phyloP scores from a whole-genome alignment of 768 basidiomycete genomes.

The Tylopilus intermedius region DNA sequence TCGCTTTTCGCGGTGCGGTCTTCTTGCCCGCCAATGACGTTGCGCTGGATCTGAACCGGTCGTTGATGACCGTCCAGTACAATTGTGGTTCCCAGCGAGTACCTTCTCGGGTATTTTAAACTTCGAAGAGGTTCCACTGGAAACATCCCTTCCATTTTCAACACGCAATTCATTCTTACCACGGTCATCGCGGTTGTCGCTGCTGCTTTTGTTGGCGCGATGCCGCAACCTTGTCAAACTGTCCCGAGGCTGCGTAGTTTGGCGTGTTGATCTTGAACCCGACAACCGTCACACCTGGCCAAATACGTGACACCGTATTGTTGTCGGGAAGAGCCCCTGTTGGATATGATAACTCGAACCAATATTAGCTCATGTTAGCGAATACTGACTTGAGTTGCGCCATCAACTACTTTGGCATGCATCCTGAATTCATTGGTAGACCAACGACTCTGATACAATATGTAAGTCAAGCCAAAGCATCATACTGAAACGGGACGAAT shows the following conservation, averaged over 20 bases:
- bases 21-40: conserved; percentile 1
- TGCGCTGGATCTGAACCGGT: background rate
- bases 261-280: conserved; percentile 19
- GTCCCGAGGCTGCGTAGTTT: conserved; percentile 19
- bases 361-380: conserved; percentile 20
- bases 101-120: conserved; percentile 1
- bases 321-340: background rate
- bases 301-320: conserved; percentile 13
- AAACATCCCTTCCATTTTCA: no score
- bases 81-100: background rate
- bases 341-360: conserved; percentile 1
- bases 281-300: conserved; percentile 19
- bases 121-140: no score
- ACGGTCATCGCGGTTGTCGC: conserved; percentile 8
- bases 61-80: background rate
- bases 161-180: conserved; percentile 19
- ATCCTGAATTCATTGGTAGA: conserved; percentile 25
- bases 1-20: background rate
- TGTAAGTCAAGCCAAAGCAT: no score
- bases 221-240: conserved; percentile 19
- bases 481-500: no score
- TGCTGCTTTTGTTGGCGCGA: conserved; percentile 13
- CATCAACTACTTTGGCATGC: conserved; percentile 11
- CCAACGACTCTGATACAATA: no score
- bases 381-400: conserved; percentile 25